These are phyloP conservation scores for Achlya hypogyna DNA, from an alignment of 352 stramenopile genomes.

Conservation along the genomic window DNA sequence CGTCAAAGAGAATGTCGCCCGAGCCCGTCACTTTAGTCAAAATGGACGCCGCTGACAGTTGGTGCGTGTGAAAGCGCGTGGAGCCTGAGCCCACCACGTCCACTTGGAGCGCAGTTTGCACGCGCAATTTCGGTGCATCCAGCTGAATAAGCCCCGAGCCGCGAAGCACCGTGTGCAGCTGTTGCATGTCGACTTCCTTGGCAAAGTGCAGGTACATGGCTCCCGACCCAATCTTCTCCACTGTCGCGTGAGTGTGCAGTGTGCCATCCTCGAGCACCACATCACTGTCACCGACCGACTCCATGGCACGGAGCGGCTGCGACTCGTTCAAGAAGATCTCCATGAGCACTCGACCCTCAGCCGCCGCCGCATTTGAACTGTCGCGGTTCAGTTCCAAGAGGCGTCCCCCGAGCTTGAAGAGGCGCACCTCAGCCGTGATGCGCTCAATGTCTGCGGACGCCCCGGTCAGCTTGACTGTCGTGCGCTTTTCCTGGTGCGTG, in stretches of 20 bases:
- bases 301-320: background rate
- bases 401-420: constrained; percentile 3
- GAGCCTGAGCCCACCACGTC: background rate
- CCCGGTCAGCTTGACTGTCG: background rate
- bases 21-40: background rate
- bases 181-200: constrained; percentile 4
- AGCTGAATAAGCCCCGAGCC: constrained; percentile 4
- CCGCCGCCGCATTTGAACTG: background rate
- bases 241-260: background rate
- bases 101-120: background rate
- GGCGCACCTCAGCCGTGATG: constrained; percentile 4
- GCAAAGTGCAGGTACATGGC: constrained; percentile 1
- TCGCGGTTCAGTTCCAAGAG: background rate
- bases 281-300: background rate
- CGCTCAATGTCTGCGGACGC: background rate
- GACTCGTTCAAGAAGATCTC: constrained; percentile 7
- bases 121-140: background rate
- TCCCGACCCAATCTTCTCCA: constrained; percentile 7
- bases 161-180: background rate
- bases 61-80: background rate
- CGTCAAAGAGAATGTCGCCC: constrained; percentile 4
- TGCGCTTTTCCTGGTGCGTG: background rate
- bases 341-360: constrained; percentile 4
- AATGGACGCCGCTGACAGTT: background rate
- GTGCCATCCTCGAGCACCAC: constrained; percentile 17